Conservation (phyloP, 805 yeast genomes). For the Wickerhamiella azymoides region DNA sequence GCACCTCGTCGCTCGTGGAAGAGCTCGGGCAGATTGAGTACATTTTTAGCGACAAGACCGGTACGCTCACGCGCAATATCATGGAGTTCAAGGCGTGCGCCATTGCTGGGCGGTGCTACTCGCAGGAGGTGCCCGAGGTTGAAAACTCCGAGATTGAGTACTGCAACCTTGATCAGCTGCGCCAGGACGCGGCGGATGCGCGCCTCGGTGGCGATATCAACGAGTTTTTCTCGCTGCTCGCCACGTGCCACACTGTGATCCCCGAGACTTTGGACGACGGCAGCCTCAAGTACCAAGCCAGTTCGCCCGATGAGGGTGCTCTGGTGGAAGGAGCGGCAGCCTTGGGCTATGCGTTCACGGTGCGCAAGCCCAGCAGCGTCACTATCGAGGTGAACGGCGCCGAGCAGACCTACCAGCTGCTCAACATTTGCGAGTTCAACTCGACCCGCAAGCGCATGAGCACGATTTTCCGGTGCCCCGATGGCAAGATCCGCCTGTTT, state of each 20-base stretch:
- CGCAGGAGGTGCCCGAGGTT: slow-evolving; percentile 70
- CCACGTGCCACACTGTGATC: slow-evolving; percentile 94
- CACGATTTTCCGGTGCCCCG: slow-evolving; percentile 86
- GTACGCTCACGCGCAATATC: slow-evolving; percentile 86
- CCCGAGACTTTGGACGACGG: slow-evolving; percentile 55
- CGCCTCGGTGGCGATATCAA: slow-evolving; percentile 39
- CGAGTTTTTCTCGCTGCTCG: slow-evolving; percentile 67
- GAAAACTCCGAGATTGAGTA: slow-evolving; percentile 68
- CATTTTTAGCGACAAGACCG: slow-evolving; percentile 94
- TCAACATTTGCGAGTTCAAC: slow-evolving; percentile 91
- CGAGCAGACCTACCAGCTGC: slow-evolving; percentile 52
- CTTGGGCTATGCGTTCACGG: slow-evolving; percentile 69
- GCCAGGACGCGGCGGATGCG: slow-evolving; percentile 31
- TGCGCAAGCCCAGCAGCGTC: slow-evolving; percentile 75
- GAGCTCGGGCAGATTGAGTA: slow-evolving; percentile 95
- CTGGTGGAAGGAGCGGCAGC: slow-evolving; percentile 90
- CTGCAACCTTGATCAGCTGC: slow-evolving; percentile 54
- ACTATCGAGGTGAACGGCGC: slow-evolving; percentile 45
- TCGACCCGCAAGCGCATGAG: slow-evolving; percentile 98
- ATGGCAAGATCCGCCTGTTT: slow-evolving; percentile 73
- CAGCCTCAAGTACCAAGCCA: slow-evolving; percentile 83
- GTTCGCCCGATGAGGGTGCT: slow-evolving; percentile 99
- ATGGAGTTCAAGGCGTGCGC: slow-evolving; percentile 95
- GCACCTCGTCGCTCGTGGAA: slow-evolving; percentile 92
- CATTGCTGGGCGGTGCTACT: slow-evolving; percentile 83